Base-by-base conservation (phyloP, 306 rosid genomes). In the Potentilla sterilis region DNA sequence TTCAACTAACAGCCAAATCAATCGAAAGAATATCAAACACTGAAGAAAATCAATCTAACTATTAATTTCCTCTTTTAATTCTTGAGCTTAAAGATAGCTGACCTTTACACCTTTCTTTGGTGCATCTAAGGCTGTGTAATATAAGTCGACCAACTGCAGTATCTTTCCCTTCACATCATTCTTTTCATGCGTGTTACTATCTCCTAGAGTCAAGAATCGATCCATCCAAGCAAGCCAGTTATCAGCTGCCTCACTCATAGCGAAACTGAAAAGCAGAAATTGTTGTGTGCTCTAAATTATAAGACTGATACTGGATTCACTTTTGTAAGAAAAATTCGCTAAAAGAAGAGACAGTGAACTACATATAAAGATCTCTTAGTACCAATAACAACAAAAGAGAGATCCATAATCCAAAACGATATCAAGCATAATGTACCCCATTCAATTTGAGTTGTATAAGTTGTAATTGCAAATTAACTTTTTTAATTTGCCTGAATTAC, bases 21-120 rank as follows among this genome's bases (percentile, higher is more conserved):
- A 12, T 6, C 7, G 52, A 49, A 65, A 35, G 75, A n/a, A 35
- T 8, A 18, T 13, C 9, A 28, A 70, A 74, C 34, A 59, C 59
- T 43, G 46, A n/a, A n/a, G 40, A 19, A 16, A 5, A 40, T 48
- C 38, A 9, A 69, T 19, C 41, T 19, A 35, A 42, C 9, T 61
- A 62, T 44, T 19, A 10, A n/a, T n/a, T n/a, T n/a, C n/a, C n/a
- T n/a, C n/a, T n/a, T n/a, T n/a, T n/a, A n/a, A 71, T 34, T 32
- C 42, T 35, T 35, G 9, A 35, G 32, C 40, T 57, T 24, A 68
- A 22, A 69, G 69, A 70, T n/a, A 69, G 79, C 54, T 28, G 28
- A 93, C 98, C 94, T 86, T 86, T 66, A 85, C 87, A 41, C 92
- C 91, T 55, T 85, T 76, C 75, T 93, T 91, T 0, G 94, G 90